These are phyloP conservation scores for Asterophora parasitica DNA, from an alignment of 768 basidiomycete genomes.

Conservation along the genomic window DNA sequence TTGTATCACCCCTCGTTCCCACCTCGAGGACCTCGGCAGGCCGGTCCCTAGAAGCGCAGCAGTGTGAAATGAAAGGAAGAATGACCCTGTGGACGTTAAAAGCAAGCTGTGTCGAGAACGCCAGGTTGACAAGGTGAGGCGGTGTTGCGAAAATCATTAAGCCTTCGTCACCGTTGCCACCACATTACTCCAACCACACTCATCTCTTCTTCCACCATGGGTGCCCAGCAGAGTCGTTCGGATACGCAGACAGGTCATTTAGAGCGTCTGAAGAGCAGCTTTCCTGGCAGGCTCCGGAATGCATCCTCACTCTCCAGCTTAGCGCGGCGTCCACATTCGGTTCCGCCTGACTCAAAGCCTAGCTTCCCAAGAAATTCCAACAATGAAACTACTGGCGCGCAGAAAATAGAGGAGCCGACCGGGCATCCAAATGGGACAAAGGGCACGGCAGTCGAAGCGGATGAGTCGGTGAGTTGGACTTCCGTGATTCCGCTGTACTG, in stretches of 20 bases:
- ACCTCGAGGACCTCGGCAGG: constrained; percentile 1
- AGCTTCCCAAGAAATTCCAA: background rate
- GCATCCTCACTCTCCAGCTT: constrained; percentile 5
- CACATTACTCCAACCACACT: background rate
- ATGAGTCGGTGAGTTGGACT: constrained; percentile 6
- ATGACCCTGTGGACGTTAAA: background rate
- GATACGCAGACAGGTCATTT: constrained; percentile 15
- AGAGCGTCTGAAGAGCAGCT: constrained; percentile 17
- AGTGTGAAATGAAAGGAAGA: constrained; percentile 2
- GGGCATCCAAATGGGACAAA: background rate
- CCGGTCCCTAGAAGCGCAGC: constrained; percentile 1
- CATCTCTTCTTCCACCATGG: constrained; percentile 21
- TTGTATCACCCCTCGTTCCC: constrained; percentile 3
- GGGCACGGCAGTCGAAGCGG: background rate
- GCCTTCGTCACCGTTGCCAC: background rate
- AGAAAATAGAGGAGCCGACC: background rate
- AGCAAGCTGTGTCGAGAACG: constrained; percentile 1
- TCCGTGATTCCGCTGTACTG: constrained; percentile 4
- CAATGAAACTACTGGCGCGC: background rate
- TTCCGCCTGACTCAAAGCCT: background rate
- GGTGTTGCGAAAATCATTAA: constrained; percentile 8
- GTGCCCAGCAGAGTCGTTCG: constrained; percentile 26
- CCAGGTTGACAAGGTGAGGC: constrained; percentile 9
- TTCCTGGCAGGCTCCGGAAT: constrained; percentile 13
- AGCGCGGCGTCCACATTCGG: background rate